phyloP scores from a whole-genome alignment of 2,329 filamentous ascomycete species.

The Ophiostoma fasciatum region DNA sequence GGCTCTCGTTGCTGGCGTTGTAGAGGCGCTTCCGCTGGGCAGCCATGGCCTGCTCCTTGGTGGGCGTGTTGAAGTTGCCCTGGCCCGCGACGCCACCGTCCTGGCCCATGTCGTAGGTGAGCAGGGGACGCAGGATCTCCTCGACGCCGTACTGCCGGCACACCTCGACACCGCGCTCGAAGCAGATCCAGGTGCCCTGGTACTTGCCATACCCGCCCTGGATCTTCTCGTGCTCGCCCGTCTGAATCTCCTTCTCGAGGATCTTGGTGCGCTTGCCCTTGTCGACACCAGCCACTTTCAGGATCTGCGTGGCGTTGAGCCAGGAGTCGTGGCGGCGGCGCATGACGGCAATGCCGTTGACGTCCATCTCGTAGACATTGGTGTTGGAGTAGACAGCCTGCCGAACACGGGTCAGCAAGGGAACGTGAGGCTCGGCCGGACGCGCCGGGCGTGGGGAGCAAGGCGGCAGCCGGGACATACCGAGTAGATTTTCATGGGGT shows the following conservation, averaged over 20 bases:
- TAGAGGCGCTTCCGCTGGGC: conserved; percentile 88
- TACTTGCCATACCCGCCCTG: conserved; percentile 98
- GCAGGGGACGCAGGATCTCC: conserved; percentile 55
- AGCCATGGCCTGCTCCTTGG: conserved; percentile 97
- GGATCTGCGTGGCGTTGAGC: conserved; percentile 95
- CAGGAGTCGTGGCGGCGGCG: conserved; percentile 86
- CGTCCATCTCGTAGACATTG: conserved; percentile 96
- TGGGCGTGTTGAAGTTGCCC: conserved; percentile 79
- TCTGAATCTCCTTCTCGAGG: conserved; percentile 92
- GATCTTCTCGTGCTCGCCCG: conserved; percentile 94
- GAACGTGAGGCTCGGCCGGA: no score
- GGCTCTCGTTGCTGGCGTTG: conserved; percentile 55
- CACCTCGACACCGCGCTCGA: conserved; percentile 80
- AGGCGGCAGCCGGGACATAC: no score
- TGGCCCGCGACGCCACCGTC: conserved; percentile 58
- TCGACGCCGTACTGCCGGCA: conserved; percentile 70
- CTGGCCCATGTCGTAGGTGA: conserved; percentile 69
- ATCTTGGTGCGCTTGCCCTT: conserved; percentile 98
- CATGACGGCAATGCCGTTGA: conserved; percentile 89
- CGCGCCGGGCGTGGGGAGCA: no score
- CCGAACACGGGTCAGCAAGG: no score
- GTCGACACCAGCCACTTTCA: conserved; percentile 93
- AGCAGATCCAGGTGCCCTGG: conserved; percentile 96
- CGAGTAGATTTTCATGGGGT: conserved; percentile 45
- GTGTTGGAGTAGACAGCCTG: conserved; percentile 85